Evolutionary conservation across 768 basidiomycete species (phyloP).

Genomic region (Serendipita vermifera): DNA sequence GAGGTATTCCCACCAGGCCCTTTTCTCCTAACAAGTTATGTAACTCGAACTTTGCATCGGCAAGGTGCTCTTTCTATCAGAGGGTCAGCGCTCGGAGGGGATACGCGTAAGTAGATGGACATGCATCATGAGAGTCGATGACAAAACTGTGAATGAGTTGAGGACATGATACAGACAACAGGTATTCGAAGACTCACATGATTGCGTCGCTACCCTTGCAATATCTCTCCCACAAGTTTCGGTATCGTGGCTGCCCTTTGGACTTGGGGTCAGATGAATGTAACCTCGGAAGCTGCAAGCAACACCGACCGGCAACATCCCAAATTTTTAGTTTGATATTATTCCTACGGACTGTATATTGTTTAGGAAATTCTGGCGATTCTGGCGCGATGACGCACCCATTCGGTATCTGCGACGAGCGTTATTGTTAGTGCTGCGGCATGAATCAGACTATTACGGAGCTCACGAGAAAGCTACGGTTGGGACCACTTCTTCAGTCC

Average conservation of each 20-base stretch:
- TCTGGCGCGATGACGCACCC: background rate
- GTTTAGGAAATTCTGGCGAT: background rate
- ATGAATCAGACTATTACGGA: conserved; percentile 26
- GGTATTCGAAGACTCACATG: conserved; percentile 45
- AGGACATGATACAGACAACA: too few species aligned
- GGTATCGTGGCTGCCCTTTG: conserved; percentile 89
- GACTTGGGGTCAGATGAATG: conserved; percentile 13
- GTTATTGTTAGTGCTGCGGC: background rate
- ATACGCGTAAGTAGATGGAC: conserved; percentile 20
- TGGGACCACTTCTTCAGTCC: conserved; percentile 94
- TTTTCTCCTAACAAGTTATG: conserved; percentile 63
- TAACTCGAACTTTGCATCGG: conserved; percentile 70
- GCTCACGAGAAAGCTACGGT: conserved; percentile 89
- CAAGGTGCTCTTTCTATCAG: conserved; percentile 61
- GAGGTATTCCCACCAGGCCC: conserved; percentile 53
- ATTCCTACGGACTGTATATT: conserved; percentile 53
- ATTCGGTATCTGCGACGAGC: background rate
- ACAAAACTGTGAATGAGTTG: conserved; percentile 60
- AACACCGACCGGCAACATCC: conserved; percentile 73
- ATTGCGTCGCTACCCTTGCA: conserved; percentile 88
- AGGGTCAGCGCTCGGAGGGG: background rate
- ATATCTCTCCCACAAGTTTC: conserved; percentile 93
- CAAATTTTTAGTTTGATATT: conserved; percentile 88
- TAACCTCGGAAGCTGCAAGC: conserved; percentile 9
- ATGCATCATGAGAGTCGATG: conserved; percentile 80